Evolutionary conservation across 2,329 filamentous ascomycete genomes (phyloP), one percentile per base, ranked within the genome.

Genomic region (Ophiobolus disseminans): DNA sequence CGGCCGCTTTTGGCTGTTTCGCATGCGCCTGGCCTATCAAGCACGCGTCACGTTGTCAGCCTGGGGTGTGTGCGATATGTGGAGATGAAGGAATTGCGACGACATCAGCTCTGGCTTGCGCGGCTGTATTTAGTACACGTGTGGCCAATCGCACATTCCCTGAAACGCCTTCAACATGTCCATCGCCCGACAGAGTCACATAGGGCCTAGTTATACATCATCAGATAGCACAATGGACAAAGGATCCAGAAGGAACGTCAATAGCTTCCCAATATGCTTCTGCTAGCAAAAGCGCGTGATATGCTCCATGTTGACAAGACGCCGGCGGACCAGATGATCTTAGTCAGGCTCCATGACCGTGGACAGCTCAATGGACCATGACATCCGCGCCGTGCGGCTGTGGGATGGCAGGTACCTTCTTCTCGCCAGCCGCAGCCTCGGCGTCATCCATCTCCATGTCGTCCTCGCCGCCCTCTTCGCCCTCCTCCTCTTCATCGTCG

Each of bases 401-500:
- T 44, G 54, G 51, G 34, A 50, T 55, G 21, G 45, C 55, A 13
- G 46, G 60, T 16, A 44, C 55, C 41, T 45, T 40, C 45, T 70
- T 65, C 55, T 76, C 75, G 23, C 72, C 75, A 39, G 70, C 63
- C 30, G 65, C 53, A 37, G 61, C 67, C 40, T 77, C 75, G 47
- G 80, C 80, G 32, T 83, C 81, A 19, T 77, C 82, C 80, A 83
- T 83, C 58, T 83, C 82, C 58, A 83, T 80, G 57, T 80, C 78
- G 31, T 82, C 80, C 30, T 82, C 81, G 38, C 63, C 69, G 42
- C 78, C 82, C 40, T 82, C 85, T 22, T 81, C 84, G 5, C 76
- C 82, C 48, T 83, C 82, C 36, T 87, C 85, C 26, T 90, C 85
- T 21, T 90, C 85, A 14, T 90, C 85, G 19, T 90, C 84, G 53